A percentile compares a stretch with the other conserved stretches of the same genome.
Conservation (phyloP, 2,329 filamentous ascomycete species). For the Epichloe brachyelytri region DNA sequence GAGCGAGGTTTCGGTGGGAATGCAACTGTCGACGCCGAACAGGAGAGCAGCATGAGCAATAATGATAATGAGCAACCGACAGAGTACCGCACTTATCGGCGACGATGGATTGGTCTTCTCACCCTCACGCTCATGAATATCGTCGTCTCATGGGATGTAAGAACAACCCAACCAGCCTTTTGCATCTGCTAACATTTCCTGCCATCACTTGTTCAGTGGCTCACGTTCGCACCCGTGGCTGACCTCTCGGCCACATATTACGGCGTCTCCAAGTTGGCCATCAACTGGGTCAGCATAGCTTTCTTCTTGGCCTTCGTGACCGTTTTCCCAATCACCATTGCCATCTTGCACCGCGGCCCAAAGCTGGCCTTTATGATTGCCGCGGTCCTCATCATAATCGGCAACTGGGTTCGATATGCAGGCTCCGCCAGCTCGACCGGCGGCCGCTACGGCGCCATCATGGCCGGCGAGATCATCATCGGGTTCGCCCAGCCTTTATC, state of each 20-base stretch:
- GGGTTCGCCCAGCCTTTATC: conserved; percentile 82
- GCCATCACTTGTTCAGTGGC: conserved; percentile 43
- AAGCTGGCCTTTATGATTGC: conserved; percentile 64
- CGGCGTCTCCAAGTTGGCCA: conserved; percentile 53
- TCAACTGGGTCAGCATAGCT: conserved; percentile 87
- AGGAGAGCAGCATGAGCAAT: conserved; percentile 8
- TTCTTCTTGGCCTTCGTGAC: conserved; percentile 77
- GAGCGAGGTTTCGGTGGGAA: conserved; percentile 12
- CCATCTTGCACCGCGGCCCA: conserved; percentile 66
- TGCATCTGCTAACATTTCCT: background rate
- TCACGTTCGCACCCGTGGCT: conserved; percentile 80
- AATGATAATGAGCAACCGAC: conserved; percentile 17
- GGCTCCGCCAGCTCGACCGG: conserved; percentile 42
- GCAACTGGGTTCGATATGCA: conserved; percentile 86
- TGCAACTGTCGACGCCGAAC: conserved; percentile 10
- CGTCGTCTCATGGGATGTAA: conserved; percentile 88
- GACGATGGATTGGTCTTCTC: conserved; percentile 75
- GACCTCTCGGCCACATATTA: conserved; percentile 65
- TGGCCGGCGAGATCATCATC: conserved; percentile 85
- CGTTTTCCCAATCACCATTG: conserved; percentile 60
- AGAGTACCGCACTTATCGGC: conserved; percentile 52
- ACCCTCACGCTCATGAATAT: conserved; percentile 84
- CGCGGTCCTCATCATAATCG: conserved; percentile 59
- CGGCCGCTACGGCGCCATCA: conserved; percentile 60
- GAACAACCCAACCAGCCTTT: conserved; percentile 17